These are phyloP conservation scores for Annulohypoxylon nitens DNA, from an alignment of 495 filamentous ascomycete genomes.

Conservation along the genomic window DNA sequence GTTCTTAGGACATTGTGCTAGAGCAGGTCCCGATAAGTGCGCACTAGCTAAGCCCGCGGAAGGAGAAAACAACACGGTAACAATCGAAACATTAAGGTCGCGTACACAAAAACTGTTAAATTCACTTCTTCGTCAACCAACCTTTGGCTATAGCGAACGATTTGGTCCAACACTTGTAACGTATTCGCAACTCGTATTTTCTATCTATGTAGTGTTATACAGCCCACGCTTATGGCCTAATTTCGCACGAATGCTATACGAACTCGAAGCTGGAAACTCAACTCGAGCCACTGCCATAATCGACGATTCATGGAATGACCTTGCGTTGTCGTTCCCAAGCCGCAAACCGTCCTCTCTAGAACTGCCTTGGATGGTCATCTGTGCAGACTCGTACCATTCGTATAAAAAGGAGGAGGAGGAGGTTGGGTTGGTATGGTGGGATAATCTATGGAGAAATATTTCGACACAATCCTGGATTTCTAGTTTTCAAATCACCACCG, in stretches of 20 bases:
- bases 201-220: slow-evolving; percentile 58
- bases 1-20: slow-evolving; percentile 62
- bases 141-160: slow-evolving; percentile 45
- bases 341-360: slow-evolving; percentile 47
- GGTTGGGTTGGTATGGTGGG: too few relatives aligned
- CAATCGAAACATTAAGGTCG: slow-evolving; percentile 52
- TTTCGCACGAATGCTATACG: slow-evolving; percentile 55
- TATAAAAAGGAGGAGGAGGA: too few relatives aligned
- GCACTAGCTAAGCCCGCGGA: slow-evolving; percentile 45
- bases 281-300: slow-evolving; percentile 53
- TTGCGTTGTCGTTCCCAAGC: slow-evolving; percentile 47
- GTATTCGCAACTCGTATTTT: slow-evolving; percentile 55
- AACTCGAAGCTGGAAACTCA: slow-evolving; percentile 61
- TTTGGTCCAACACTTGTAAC: slow-evolving; percentile 59
- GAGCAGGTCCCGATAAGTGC: slow-evolving; percentile 59
- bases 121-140: too few relatives aligned
- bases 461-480: slow-evolving; percentile 58
- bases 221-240: slow-evolving; percentile 57
- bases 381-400: too few relatives aligned
- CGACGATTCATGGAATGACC: slow-evolving; percentile 49
- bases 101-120: too few relatives aligned
- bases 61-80: too few relatives aligned
- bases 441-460: slow-evolving; percentile 59
- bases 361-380: slow-evolving; percentile 57
- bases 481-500: slow-evolving; percentile 52